Evolutionary conservation across 1,284 basidiomycete genomes (phyloP), one percentile per base, ranked within the genome.

Genomic region (Malassezia cuniculi): DNA sequence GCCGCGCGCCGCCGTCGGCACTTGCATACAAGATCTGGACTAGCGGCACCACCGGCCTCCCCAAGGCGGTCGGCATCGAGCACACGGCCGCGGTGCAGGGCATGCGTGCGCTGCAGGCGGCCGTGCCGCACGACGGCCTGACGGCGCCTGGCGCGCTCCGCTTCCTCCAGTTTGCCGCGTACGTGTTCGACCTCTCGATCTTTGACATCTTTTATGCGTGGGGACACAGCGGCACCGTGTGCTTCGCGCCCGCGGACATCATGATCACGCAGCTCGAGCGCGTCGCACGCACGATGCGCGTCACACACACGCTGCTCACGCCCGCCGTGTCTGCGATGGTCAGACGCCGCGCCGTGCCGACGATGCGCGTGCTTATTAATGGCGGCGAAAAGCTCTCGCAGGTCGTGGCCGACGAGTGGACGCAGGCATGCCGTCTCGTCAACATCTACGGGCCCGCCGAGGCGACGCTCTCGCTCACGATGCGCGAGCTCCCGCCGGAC

Each of bases 371-470:
- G 17, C 48, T 69, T 46, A 68, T 68, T 51, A 68, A 66, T 31
- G 68, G 68, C 19, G 68, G 68, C 16, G 68, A 69, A 31, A 69
- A 69, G 47, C 53, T 69, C 11, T 65, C 61, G 19, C 60, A 69
- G 42, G 55, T 65, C 12, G 68, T 69, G 4, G 68, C 68, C 1
- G 66, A 68, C 34, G 54, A 55, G 30, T 69, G 68, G 68, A 61
- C 58, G 35, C 50, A 52, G 8, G 55, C 60, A 6, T 68, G 60
- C 50, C 52, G 52, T 25, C 47, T 66, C 6, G 50, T 67, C 17
- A 67, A 67, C 37, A 52, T 66, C 24, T 67, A 67, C 36, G 64
- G 64, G 1, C 64, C 64, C 6, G 64, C 64, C 0, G 64, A 67
- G 24, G 60, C 60, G 1, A 67, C 64, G 1, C 43, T 67, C 14